phyloP scores from a whole-genome alignment of 129 eudicot species.

The Artemisia tridentata region DNA sequence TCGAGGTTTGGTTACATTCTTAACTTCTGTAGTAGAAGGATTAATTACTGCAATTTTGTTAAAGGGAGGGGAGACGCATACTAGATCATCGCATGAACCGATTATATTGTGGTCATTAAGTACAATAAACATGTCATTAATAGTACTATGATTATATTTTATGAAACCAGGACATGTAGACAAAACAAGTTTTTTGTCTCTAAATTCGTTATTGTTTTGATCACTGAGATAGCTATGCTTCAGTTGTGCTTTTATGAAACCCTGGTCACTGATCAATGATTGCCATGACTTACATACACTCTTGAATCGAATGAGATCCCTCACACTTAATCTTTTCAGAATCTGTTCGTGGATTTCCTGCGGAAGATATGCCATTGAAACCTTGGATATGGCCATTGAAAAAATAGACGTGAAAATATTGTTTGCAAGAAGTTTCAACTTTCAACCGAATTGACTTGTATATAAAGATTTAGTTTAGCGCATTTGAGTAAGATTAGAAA shows the following conservation, averaged over 20 bases:
- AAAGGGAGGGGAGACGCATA: not conserved
- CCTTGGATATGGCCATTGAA: not conserved
- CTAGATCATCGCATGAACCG: not conserved
- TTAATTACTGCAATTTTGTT: not conserved
- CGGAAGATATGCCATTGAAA: not conserved
- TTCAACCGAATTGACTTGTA: too few relatives aligned
- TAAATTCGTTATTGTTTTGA: not conserved
- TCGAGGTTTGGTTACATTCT: not conserved
- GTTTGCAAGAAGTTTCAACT: too few relatives aligned
- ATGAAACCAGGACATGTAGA: not conserved
- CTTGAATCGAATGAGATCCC: constrained; percentile 1
- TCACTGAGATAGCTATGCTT: not conserved
- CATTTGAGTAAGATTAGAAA: too few relatives aligned
- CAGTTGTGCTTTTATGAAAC: not conserved
- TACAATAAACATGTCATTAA: not conserved
- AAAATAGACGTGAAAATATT: too few relatives aligned
- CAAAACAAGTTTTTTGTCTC: not conserved
- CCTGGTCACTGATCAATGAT: not conserved
- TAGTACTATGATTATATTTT: not conserved
- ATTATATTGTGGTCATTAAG: not conserved
- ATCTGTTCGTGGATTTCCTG: constrained; percentile 1
- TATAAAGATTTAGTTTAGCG: too few relatives aligned
- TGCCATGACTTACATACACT: constrained; percentile 5
- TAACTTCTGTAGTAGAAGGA: not conserved
- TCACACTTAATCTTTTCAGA: not conserved